phyloP scores from a whole-genome alignment of 108 stramenopile genomes.

The Craspedostauros australis region DNA sequence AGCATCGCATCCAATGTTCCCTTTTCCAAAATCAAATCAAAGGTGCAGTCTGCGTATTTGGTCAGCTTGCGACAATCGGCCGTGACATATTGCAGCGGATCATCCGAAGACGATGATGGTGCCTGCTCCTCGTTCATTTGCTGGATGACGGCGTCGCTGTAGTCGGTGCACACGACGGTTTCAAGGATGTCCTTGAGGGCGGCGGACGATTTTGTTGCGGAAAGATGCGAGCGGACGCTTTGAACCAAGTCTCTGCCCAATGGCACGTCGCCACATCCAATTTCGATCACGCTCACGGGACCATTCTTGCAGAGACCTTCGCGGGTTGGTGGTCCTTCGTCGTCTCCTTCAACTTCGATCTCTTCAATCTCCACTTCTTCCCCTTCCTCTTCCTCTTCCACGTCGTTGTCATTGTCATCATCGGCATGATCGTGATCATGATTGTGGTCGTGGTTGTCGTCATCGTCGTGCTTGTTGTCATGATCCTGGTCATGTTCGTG shows the following conservation, averaged over 20 bases:
- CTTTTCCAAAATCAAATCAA: conserved; percentile 72
- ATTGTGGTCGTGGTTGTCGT: conserved; percentile 12
- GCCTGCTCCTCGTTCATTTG: conserved; percentile 33
- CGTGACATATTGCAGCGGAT: conserved; percentile 31
- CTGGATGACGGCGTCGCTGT: conserved; percentile 53
- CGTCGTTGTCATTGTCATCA: conserved; percentile 19
- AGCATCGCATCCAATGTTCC: conserved; percentile 85
- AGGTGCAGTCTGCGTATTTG: conserved; percentile 27
- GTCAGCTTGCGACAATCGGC: conserved; percentile 58
- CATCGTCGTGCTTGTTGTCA: conserved; percentile 7
- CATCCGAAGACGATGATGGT: conserved; percentile 1
- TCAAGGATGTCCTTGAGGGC: conserved; percentile 24
- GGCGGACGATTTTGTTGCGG: too few relatives aligned
- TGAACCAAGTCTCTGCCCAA: conserved; percentile 31
- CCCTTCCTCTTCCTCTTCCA: conserved; percentile 27
- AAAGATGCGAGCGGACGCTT: conserved; percentile 3
- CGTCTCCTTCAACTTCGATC: conserved; percentile 8
- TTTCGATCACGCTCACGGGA: conserved; percentile 61
- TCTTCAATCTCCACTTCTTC: conserved; percentile 24
- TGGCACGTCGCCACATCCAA: conserved; percentile 80
- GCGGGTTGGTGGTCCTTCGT: conserved; percentile 1
- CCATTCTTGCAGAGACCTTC: conserved; percentile 20
- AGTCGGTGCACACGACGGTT: conserved; percentile 62
- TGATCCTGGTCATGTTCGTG: conserved; percentile 5
- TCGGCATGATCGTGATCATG: conserved; percentile 19